A percentile compares a stretch with the other conserved stretches of the same genome.
Evolutionary conservation across 371 early-diverging fungal species (phyloP).

Genomic region (Mortierella sp.): DNA sequence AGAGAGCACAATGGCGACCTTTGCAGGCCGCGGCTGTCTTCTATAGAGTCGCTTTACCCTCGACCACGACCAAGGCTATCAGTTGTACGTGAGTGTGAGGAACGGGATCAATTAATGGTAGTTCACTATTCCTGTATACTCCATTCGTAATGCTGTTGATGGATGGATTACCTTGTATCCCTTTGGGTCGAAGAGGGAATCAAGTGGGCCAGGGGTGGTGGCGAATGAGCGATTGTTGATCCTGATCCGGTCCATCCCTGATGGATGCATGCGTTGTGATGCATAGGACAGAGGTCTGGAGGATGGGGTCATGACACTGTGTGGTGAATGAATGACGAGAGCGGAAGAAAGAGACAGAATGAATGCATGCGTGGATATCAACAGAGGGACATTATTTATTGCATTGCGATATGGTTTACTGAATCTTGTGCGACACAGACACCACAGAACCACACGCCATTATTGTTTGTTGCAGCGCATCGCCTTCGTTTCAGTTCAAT

Average conservation of each 20-base stretch:
- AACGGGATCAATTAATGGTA: too few relatives aligned
- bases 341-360: too few relatives aligned
- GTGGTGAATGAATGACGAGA: not conserved
- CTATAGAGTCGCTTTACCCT: constrained; percentile 10
- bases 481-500: too few relatives aligned
- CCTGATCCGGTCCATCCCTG: constrained; percentile 5
- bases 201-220: not conserved
- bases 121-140: too few relatives aligned
- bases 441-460: too few relatives aligned
- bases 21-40: constrained; percentile 12
- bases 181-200: constrained; percentile 13
- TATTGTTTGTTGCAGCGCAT: too few relatives aligned
- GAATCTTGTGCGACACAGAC: too few relatives aligned
- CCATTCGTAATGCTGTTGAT: too few relatives aligned
- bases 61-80: constrained; percentile 41
- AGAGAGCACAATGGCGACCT: constrained; percentile 12
- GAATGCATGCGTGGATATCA: too few relatives aligned
- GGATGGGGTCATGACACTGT: not conserved
- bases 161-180: constrained; percentile 23
- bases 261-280: constrained; percentile 4
- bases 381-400: too few relatives aligned
- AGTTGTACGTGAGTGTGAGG: not conserved
- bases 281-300: not conserved
- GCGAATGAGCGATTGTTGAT: constrained; percentile 13
- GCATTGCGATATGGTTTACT: too few relatives aligned